Conservation (phyloP, 2,329 filamentous ascomycete species). For the Neobulgaria alba region DNA sequence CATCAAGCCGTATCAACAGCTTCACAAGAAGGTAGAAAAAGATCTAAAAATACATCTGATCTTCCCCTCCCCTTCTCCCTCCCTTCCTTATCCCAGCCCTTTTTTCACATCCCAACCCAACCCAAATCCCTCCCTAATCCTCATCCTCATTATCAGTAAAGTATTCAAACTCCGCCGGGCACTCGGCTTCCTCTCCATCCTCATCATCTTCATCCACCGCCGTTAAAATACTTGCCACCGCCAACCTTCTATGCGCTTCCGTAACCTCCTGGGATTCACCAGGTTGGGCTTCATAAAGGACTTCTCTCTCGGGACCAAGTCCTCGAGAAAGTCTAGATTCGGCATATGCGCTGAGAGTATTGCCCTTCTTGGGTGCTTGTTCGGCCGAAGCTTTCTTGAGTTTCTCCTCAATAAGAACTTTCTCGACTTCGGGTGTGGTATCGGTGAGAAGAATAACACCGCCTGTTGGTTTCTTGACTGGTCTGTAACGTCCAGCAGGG, state of each 20-base stretch:
- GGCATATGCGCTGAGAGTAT: slow-evolving; percentile 23
- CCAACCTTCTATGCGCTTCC: slow-evolving; percentile 49
- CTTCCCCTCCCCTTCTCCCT: not conserved
- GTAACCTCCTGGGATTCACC: not conserved
- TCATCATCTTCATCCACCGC: slow-evolving; percentile 81
- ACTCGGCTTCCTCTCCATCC: slow-evolving; percentile 60
- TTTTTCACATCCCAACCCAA: too few species aligned
- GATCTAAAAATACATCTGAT: slow-evolving; percentile 23
- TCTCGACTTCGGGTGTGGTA: slow-evolving; percentile 67
- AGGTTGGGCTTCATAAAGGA: not conserved
- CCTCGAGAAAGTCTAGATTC: slow-evolving; percentile 33
- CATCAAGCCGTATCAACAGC: too few species aligned
- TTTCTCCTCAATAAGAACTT: slow-evolving; percentile 81
- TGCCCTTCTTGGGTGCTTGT: slow-evolving; percentile 41
- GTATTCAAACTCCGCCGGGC: slow-evolving; percentile 71
- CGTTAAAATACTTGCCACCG: slow-evolving; percentile 72
- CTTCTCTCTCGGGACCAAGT: slow-evolving; percentile 10
- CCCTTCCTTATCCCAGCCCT: too few species aligned
- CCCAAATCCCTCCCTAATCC: slow-evolving; percentile 10
- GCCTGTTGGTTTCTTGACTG: slow-evolving; percentile 89
- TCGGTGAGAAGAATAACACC: slow-evolving; percentile 89
- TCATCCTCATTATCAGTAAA: slow-evolving; percentile 41
- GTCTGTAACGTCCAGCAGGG: slow-evolving; percentile 81
- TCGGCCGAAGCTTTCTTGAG: slow-evolving; percentile 69
- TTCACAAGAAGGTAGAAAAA: too few species aligned